Conservation (phyloP, 1,284 basidiomycete genomes). For the Ustilago bromivora region DNA sequence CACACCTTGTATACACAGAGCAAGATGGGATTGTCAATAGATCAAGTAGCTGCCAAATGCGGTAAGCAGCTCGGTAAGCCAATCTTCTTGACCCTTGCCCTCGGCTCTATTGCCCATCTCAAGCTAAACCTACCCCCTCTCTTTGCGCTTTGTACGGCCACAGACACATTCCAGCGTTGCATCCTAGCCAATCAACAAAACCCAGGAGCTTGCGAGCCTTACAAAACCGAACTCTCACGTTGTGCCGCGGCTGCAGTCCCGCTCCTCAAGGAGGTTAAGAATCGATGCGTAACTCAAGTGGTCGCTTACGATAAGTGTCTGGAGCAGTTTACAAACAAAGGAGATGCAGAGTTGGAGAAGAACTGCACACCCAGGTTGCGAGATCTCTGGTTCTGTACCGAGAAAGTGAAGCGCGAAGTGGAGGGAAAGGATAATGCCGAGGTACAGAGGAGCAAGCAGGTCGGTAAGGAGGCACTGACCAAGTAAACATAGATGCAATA, state of each 20-base stretch:
- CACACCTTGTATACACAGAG: neutral
- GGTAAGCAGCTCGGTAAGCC: conserved; percentile 51
- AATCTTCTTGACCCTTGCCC: neutral
- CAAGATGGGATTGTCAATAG: conserved; percentile 54
- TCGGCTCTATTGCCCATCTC: neutral
- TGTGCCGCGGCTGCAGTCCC: conserved; percentile 65
- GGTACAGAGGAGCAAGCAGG: conserved; percentile 19
- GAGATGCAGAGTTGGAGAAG: conserved; percentile 56
- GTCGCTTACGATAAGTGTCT: conserved; percentile 64
- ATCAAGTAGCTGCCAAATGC: conserved; percentile 57
- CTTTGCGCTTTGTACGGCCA: neutral
- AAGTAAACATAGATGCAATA: conserved; percentile 15
- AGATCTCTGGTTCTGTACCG: conserved; percentile 62
- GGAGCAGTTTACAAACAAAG: conserved; percentile 33
- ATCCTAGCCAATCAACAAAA: conserved; percentile 61
- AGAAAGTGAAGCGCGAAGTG: conserved; percentile 59
- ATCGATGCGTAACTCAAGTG: conserved; percentile 55
- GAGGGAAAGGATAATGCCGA: conserved; percentile 27
- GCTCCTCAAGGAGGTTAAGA: conserved; percentile 60
- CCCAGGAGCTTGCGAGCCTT: conserved; percentile 46
- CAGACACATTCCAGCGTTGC: conserved; percentile 64
- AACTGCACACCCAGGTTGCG: conserved; percentile 59
- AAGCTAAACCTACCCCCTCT: neutral
- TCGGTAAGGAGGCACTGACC: conserved; percentile 32
- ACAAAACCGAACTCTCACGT: conserved; percentile 54